phyloP scores from a whole-genome alignment of 192 early-diverging fungal species.

The Coemansia sp. region DNA sequence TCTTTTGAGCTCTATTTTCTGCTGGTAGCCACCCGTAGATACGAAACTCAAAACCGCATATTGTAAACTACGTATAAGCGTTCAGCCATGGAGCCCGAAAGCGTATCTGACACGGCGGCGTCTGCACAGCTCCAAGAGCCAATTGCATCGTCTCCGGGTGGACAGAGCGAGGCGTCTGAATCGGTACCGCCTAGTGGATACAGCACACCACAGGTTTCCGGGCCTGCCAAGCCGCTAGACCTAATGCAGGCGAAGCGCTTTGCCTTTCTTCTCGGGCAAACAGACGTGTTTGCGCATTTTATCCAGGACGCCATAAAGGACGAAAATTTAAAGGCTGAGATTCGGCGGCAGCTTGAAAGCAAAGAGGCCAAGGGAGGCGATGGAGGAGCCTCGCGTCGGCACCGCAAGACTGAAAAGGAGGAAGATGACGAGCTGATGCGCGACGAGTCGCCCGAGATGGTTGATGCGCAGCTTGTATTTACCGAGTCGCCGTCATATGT shows the following conservation, averaged over 20 bases:
- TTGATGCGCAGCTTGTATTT: conserved; percentile 65
- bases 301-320: conserved; percentile 59
- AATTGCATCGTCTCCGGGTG: not conserved
- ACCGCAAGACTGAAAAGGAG: conserved; percentile 95
- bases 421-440: conserved; percentile 90
- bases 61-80: not conserved
- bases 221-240: conserved; percentile 43
- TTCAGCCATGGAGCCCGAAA: not conserved
- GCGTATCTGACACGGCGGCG: not conserved
- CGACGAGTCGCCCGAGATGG: conserved; percentile 64
- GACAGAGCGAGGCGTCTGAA: conserved; percentile 29
- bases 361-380: conserved; percentile 28
- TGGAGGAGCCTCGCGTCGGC: conserved; percentile 60
- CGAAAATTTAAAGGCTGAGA: conserved; percentile 53
- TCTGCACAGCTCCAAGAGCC: not conserved
- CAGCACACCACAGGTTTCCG: conserved; percentile 35
- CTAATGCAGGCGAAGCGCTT: conserved; percentile 51
- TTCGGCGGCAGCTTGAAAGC: conserved; percentile 42
- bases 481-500: conserved; percentile 90
- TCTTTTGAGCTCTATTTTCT: conserved; percentile 1
- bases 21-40: not conserved
- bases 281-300: conserved; percentile 73
- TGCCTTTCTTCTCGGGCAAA: conserved; percentile 58
- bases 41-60: not conserved
- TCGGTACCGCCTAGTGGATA: conserved; percentile 48